phyloP scores from a whole-genome alignment of 140 eudicot species.

The Oenanthe javanica region DNA sequence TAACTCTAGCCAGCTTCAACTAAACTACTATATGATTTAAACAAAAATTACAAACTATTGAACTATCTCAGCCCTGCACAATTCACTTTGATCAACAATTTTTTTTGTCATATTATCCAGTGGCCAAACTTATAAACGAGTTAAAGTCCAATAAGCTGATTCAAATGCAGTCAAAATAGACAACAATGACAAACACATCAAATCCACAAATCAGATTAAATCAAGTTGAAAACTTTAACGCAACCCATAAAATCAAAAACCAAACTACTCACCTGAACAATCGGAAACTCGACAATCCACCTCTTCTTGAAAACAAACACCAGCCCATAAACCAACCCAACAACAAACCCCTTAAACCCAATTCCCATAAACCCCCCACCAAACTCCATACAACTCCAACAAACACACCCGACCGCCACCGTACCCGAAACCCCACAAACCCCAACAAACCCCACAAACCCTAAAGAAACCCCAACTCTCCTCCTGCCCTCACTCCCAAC shows the following conservation, averaged over 20 bases:
- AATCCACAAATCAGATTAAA: not conserved
- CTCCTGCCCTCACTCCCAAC: slow-evolving; percentile 28
- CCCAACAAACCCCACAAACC: slow-evolving; percentile 22
- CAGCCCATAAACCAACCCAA: slow-evolving; percentile 57
- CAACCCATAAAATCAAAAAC: not conserved
- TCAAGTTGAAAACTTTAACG: not conserved
- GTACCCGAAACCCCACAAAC: slow-evolving; percentile 36
- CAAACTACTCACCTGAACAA: slow-evolving; percentile 54
- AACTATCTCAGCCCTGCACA: not conserved
- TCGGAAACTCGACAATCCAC: slow-evolving; percentile 74
- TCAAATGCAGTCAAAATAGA: not conserved
- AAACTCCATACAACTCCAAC: slow-evolving; percentile 28
- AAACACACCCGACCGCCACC: slow-evolving; percentile 30
- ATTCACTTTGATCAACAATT: not conserved
- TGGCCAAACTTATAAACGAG: too few species aligned
- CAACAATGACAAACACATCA: not conserved
- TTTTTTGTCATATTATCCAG: too few species aligned
- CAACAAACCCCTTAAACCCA: slow-evolving; percentile 53
- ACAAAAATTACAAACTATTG: not conserved
- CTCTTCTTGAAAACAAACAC: slow-evolving; percentile 39
- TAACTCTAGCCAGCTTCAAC: not conserved
- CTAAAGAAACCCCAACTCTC: slow-evolving; percentile 40
- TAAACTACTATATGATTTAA: not conserved
- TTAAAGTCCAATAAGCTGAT: not conserved
- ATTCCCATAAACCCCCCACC: slow-evolving; percentile 13